A percentile compares a stretch with the other conserved stretches of the same genome.
phyloP scores from a whole-genome alignment of 306 rosid genomes.

The Betula pendula region DNA sequence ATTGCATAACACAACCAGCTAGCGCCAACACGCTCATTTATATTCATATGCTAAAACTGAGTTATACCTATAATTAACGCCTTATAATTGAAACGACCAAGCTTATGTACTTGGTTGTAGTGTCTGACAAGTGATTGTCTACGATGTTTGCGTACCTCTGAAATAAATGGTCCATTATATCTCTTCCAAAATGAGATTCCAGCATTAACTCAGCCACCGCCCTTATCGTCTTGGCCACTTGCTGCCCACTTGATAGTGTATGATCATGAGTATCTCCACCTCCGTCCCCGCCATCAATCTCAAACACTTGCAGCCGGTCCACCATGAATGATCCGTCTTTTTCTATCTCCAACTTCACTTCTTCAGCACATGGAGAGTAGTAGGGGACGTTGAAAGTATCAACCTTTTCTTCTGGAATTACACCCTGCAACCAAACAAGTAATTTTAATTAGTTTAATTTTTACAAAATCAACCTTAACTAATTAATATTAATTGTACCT shows the following conservation, averaged over 20 bases:
- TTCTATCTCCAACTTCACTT: conserved; percentile 42
- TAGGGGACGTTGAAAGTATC: conserved; percentile 76
- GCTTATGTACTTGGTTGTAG: conserved; percentile 44
- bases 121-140: conserved; percentile 40
- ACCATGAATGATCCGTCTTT: conserved; percentile 68
- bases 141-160: conserved; percentile 34
- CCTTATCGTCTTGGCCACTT: conserved; percentile 53
- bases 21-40: too few species aligned
- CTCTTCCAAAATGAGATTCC: conserved; percentile 56
- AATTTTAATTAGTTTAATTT: too few species aligned
- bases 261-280: too few species aligned
- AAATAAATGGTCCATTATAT: conserved; percentile 57
- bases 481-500: conserved; percentile 30
- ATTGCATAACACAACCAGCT: too few species aligned
- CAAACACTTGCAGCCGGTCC: conserved; percentile 36
- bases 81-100: conserved; percentile 53
- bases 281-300: conserved; percentile 67
- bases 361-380: conserved; percentile 66
- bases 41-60: too few species aligned
- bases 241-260: conserved; percentile 31
- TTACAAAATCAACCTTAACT: too few species aligned
- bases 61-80: too few species aligned
- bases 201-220: conserved; percentile 78
- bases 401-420: conserved; percentile 60
- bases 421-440: conserved; percentile 34